Evolutionary conservation across 129 eudicot species (phyloP), one percentile per base, ranked within the genome.

Genomic region (Centaurea solstitialis): DNA sequence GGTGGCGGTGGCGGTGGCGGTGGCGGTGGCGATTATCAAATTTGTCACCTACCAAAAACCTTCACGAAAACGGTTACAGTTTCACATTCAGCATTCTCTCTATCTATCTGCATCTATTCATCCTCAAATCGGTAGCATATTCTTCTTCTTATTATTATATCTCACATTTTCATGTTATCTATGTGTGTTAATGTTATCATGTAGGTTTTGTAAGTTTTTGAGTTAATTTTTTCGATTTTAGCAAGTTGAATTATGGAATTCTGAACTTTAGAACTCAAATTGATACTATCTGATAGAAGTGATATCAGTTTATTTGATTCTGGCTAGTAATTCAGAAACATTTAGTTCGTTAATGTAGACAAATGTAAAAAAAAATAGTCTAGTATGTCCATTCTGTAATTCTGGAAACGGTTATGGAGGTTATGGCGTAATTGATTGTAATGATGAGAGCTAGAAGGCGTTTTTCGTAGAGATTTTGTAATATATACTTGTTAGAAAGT

Each of bases 81-180:
- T 26, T 26, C 30, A n/a, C n/a, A n/a, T n/a, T n/a, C n/a, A n/a
- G n/a, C n/a, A n/a, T n/a, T n/a, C n/a, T n/a, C n/a, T n/a, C n/a
- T n/a, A n/a, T 26, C 30, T 2, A 26, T 26, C 30, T 26, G 30
- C 71, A 12, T 26, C 26, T 21, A 2, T 70, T 37, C 41, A 73
- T 45, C 20, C 57, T 65, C 12, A 43, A 74, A 41, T 81, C 40
- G 74, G 74, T 81, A 81, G 72, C 45, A 35, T 70, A 1, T 65
- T 65, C 15, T 37, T 43, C 45, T 35, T 9, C 1, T 45, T 24
- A 40, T 62, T 28, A 62, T 18, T 12, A 18, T 59, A 3, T 64
- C 40, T 62, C 65, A 45, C 61, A 11, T 61, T 26, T 2, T 26
- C 30, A 26, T 26, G 30, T 26, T 26, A 26, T 26, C 30, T 26